Percentiles rank a stretch among this genome's conserved stretches.
Conservation (phyloP, 441 rosid genomes). For the Macaranga tanarius region DNA sequence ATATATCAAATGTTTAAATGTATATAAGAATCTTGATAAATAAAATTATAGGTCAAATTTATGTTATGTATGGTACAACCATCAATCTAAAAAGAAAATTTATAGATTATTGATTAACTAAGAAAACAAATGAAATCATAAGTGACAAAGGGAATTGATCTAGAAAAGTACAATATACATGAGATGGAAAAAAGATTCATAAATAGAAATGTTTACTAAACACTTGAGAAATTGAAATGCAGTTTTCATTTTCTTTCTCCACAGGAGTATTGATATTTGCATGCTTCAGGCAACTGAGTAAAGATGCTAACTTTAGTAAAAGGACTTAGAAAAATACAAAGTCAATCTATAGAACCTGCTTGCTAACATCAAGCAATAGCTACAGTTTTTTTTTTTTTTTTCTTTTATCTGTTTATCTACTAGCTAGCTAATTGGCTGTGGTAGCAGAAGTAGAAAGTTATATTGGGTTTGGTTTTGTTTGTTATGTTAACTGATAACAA, state of each 20-base stretch:
- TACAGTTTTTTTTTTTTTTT: not conserved
- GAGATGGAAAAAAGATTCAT: not conserved
- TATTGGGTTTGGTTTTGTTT: conserved; percentile 22
- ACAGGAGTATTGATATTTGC: not conserved
- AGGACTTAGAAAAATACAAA: not conserved
- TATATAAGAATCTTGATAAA: too few relatives aligned
- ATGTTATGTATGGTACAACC: too few relatives aligned
- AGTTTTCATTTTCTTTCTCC: not conserved
- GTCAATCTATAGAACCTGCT: conserved; percentile 9
- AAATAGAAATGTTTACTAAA: not conserved
- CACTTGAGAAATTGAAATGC: not conserved
- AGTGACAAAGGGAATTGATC: not conserved
- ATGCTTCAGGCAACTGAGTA: not conserved
- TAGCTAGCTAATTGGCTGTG: too few relatives aligned
- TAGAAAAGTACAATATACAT: not conserved
- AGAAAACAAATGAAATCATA: too few relatives aligned
- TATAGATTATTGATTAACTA: too few relatives aligned
- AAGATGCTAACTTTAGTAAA: not conserved
- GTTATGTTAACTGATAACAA: conserved; percentile 30
- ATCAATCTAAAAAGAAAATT: too few relatives aligned
- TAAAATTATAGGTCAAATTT: too few relatives aligned
- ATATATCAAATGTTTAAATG: too few relatives aligned
- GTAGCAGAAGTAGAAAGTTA: not conserved
- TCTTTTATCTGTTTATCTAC: not conserved
- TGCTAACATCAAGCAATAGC: not conserved